Evolutionary conservation across 768 basidiomycete genomes (phyloP).

Genomic region (Calocybe gangraenosa): DNA sequence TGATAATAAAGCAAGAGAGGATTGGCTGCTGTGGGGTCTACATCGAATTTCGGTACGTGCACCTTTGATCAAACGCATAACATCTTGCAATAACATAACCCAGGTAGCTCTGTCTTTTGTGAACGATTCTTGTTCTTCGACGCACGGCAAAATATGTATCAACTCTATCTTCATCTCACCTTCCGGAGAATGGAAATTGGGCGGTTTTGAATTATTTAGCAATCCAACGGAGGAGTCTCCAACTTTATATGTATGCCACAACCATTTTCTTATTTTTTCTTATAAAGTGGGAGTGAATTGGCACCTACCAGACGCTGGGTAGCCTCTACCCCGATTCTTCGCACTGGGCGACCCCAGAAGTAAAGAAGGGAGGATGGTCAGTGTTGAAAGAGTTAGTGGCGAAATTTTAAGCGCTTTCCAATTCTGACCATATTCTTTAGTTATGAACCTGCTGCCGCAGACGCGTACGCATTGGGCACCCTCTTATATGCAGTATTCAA

Average conservation of each 20-base stretch:
- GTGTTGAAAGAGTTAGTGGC: slow-evolving; percentile 68
- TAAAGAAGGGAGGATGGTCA: slow-evolving; percentile 84
- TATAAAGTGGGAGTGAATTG: slow-evolving; percentile 6
- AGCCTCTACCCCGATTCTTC: slow-evolving; percentile 59
- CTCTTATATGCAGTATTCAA: slow-evolving; percentile 88
- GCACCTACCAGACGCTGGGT: slow-evolving; percentile 55
- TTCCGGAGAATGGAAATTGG: slow-evolving; percentile 95
- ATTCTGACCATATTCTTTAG: slow-evolving; percentile 23
- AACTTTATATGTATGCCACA: slow-evolving; percentile 69
- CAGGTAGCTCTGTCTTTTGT: slow-evolving; percentile 89
- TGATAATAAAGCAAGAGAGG: slow-evolving; percentile 63
- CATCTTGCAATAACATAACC: slow-evolving; percentile 1
- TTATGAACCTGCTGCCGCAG: slow-evolving; percentile 57
- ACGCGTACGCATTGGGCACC: slow-evolving; percentile 86
- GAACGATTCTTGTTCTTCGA: slow-evolving; percentile 77
- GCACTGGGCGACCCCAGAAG: slow-evolving; percentile 74
- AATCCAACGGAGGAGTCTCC: slow-evolving; percentile 75
- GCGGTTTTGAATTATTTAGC: slow-evolving; percentile 89
- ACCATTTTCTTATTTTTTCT: slow-evolving; percentile 7
- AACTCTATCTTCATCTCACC: slow-evolving; percentile 85
- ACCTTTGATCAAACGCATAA: not conserved
- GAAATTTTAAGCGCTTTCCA: not conserved
- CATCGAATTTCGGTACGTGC: slow-evolving; percentile 79
- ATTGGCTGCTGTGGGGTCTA: slow-evolving; percentile 93
- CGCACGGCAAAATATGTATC: slow-evolving; percentile 76